These are phyloP conservation scores for Glebionis coronaria DNA, from an alignment of 129 eudicot genomes.

Conservation along the genomic window DNA sequence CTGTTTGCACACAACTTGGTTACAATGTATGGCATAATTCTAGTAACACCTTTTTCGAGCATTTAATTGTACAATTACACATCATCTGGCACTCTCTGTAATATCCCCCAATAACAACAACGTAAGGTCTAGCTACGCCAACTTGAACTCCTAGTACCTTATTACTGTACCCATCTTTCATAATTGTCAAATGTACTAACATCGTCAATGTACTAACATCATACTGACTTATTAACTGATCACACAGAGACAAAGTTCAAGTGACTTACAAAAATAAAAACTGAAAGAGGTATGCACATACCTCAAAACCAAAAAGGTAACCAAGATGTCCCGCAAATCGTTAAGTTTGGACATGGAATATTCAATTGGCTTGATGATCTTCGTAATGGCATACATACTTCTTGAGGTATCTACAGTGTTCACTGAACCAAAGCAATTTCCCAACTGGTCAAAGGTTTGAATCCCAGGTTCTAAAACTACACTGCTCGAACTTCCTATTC, in stretches of 20 bases:
- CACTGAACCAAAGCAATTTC: slow-evolving; percentile 29
- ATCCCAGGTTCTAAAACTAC: slow-evolving; percentile 31
- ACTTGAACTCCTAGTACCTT: too few relatives aligned
- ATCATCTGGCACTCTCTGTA: too few relatives aligned
- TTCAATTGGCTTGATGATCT: slow-evolving; percentile 69
- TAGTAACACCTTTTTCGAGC: not conserved
- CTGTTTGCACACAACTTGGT: not conserved
- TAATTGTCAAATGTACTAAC: slow-evolving; percentile 5
- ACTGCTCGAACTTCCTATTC: slow-evolving; percentile 26
- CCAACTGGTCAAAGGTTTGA: slow-evolving; percentile 36
- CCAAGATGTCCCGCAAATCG: slow-evolving; percentile 51
- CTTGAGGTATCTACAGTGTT: slow-evolving; percentile 34
- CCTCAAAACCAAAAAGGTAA: slow-evolving; percentile 79
- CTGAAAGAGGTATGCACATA: slow-evolving; percentile 33
- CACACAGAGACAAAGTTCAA: not conserved
- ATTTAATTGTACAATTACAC: too few relatives aligned
- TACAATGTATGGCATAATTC: not conserved
- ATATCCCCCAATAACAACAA: too few relatives aligned
- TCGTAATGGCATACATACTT: slow-evolving; percentile 48
- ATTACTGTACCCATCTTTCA: not conserved
- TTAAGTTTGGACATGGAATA: slow-evolving; percentile 49
- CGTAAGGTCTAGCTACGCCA: too few relatives aligned
- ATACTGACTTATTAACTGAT: not conserved
- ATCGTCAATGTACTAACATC: slow-evolving; percentile 5
- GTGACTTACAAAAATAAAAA: not conserved